Percentiles rank a stretch among this genome's conserved stretches.
phyloP scores from a whole-genome alignment of 345 rosid species.

The Eucalyptus regnans region DNA sequence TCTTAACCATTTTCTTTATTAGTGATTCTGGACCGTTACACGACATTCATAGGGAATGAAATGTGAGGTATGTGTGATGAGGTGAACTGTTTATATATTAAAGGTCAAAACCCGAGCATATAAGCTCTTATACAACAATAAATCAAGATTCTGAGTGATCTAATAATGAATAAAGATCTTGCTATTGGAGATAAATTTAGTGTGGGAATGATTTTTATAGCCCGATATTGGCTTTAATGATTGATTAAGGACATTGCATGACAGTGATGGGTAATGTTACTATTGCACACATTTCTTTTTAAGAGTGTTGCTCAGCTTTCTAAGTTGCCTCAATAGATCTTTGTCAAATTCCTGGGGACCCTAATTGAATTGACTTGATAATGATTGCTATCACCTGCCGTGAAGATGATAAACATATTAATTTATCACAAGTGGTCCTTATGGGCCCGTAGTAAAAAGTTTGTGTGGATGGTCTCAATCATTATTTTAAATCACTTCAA shows the following conservation, averaged over 20 bases:
- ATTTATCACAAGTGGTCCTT: neutral
- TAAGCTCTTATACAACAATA: neutral
- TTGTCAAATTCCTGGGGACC: neutral
- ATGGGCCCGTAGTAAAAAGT: neutral
- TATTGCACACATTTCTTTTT: neutral
- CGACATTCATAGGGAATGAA: neutral
- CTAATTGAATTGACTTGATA: neutral
- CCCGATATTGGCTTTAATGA: neutral
- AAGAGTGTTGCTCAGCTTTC: neutral
- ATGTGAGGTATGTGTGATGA: neutral
- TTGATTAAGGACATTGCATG: neutral
- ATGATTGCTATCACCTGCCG: neutral
- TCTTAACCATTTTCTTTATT: neutral
- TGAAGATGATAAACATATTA: neutral
- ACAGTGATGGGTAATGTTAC: neutral
- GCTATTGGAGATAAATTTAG: neutral
- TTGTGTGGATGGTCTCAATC: neutral
- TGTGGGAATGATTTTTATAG: neutral
- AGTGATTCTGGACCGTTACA: neutral
- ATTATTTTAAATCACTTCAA: neutral
- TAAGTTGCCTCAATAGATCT: neutral
- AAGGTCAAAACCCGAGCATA: neutral
- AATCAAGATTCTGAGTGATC: neutral
- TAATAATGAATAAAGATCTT: neutral
- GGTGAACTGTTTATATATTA: neutral